Base-by-base conservation (phyloP, 352 stramenopile species). In the Globisporangium abappressorium region DNA sequence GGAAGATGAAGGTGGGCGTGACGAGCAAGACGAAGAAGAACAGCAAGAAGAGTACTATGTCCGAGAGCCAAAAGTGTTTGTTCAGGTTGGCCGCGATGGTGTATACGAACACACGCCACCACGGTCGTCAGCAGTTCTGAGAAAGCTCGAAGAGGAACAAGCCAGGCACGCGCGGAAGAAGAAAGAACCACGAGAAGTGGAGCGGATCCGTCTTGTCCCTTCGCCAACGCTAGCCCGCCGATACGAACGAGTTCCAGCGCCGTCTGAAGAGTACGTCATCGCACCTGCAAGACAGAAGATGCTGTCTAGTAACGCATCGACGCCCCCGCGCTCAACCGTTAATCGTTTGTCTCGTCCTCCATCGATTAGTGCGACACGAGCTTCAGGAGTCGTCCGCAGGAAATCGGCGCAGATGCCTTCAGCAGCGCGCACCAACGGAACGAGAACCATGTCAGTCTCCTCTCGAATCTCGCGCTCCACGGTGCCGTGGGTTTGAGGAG, bases 171-270 rank as follows among this genome's bases (percentile, higher is more conserved):
- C 70, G 14, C 64, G 73, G 8, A 77, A 74, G 57, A 64, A 70
- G 1, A 66, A 69, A 49, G 57, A 70, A 2, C 62, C 68, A 30
- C 70, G 72, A 20, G 72, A 83, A 34, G 68, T 85, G 6, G 81
- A 90, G 60, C 82, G 78, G 9, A 81, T 90, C 57, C 76, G 72
- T 14, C 70, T 90, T 30, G 70, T 80, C 0, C 74, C 82, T 24
- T 90, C 82, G 3, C 68, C 74, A 5, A 78, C 71, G 54, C 56
- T 90, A 24, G 57, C 77, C 1, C 79, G 84, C 46, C 74, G 76
- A 38, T 84, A 87, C 53, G 75, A 85, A 59, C 76, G 72, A 43
- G 73, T 81, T 2, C 70, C 73, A 47, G 75, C 77, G 28, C 70
- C 79, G 30, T 69, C 65, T 5, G 69, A 68, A 5, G 38, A 70